Conservation (phyloP, 768 basidiomycete species). For the Phylloporus rhodoxanthus region DNA sequence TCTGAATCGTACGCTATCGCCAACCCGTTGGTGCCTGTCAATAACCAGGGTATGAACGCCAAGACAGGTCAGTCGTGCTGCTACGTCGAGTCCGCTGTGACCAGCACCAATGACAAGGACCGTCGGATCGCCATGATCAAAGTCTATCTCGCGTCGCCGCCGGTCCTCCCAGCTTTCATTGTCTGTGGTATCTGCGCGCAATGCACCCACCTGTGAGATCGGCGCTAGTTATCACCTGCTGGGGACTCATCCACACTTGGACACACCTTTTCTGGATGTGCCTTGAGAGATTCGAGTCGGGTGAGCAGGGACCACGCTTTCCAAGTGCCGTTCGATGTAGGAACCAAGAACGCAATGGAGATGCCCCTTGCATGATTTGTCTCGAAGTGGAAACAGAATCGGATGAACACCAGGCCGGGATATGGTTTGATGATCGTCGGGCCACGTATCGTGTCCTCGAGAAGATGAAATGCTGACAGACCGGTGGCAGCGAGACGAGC, state of each 20-base stretch:
- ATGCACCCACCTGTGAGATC: constrained; percentile 26
- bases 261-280: constrained; percentile 40
- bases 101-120: constrained; percentile 63
- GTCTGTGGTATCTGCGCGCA: constrained; percentile 37
- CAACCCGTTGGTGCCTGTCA: constrained; percentile 44
- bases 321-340: constrained; percentile 39
- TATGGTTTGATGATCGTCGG: constrained; percentile 36
- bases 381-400: constrained; percentile 52
- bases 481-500: constrained; percentile 31
- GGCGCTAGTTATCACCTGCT: background rate
- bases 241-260: background rate
- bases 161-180: constrained; percentile 48
- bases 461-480: constrained; percentile 13
- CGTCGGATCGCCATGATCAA: constrained; percentile 42
- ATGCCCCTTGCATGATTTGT: constrained; percentile 41
- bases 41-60: constrained; percentile 50
- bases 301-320: constrained; percentile 57
- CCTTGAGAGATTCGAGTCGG: constrained; percentile 50
- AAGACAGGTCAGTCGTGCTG: constrained; percentile 54
- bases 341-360: constrained; percentile 50
- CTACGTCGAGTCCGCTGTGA: constrained; percentile 58
- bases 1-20: constrained; percentile 36
- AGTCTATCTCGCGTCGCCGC: constrained; percentile 38
- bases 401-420: constrained; percentile 54
- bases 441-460: constrained; percentile 24